These are phyloP conservation scores for Sesbania bispinosa DNA, from an alignment of 306 rosid genomes.

Conservation along the genomic window DNA sequence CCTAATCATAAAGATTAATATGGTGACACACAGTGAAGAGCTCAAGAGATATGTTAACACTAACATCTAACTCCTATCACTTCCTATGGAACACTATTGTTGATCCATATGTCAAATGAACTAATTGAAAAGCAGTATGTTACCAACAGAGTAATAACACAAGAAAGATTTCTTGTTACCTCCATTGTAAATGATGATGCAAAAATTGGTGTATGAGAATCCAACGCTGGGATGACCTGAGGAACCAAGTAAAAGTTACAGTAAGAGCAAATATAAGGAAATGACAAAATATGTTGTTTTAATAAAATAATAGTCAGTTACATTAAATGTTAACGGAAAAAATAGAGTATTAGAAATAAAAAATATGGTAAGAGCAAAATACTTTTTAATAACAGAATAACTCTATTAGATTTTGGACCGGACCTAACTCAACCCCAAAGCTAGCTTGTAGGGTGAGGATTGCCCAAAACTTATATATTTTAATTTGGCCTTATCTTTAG, in stretches of 20 bases:
- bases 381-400: no score
- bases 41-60: background rate
- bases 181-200: slow-evolving; percentile 99
- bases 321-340: background rate
- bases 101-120: slow-evolving; percentile 3
- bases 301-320: background rate
- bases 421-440: no score
- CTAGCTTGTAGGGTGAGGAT: no score
- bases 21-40: background rate
- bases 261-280: slow-evolving; percentile 13
- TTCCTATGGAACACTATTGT: background rate
- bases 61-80: background rate
- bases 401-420: no score
- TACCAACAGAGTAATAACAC: no score
- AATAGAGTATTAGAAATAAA: background rate
- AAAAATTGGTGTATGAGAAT: slow-evolving; percentile 79
- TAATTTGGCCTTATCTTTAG: no score
- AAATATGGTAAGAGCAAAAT: slow-evolving; percentile 11
- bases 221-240: slow-evolving; percentile 96
- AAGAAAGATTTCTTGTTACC: slow-evolving; percentile 37
- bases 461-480: no score
- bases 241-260: slow-evolving; percentile 17
- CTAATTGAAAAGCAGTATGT: slow-evolving; percentile 15
- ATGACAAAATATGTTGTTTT: slow-evolving; percentile 5
- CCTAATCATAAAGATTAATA: background rate